Evolutionary conservation across 2,329 filamentous ascomycete genomes (phyloP).

Genomic region (Phialocephala subalpina): DNA sequence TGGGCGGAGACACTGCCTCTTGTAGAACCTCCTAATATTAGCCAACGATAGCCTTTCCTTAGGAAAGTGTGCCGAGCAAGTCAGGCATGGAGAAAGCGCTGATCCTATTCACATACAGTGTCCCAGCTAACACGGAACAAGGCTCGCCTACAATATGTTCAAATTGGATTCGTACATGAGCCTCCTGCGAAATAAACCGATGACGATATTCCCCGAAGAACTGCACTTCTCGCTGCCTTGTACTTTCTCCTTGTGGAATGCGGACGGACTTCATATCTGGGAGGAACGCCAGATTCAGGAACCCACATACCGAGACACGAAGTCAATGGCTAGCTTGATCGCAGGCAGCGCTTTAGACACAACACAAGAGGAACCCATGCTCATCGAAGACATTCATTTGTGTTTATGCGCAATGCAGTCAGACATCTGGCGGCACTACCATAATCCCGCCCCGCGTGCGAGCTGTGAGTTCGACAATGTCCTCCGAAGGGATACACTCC

Average conservation of each 20-base stretch:
- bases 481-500: conserved; percentile 31
- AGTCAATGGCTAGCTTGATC: conserved; percentile 31
- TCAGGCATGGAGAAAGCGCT: no score
- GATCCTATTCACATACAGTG: neutral
- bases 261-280: conserved; percentile 48
- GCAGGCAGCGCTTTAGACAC: conserved; percentile 17
- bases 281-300: conserved; percentile 46
- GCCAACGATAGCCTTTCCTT: no score
- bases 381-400: conserved; percentile 40
- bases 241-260: conserved; percentile 49
- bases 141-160: conserved; percentile 46
- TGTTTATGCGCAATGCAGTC: conserved; percentile 37
- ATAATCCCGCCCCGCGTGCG: conserved; percentile 5
- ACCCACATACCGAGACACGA: conserved; percentile 42
- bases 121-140: conserved; percentile 29
- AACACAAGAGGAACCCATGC: conserved; percentile 18
- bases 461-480: conserved; percentile 20
- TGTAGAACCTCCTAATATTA: no score
- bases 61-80: no score
- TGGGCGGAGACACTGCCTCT: no score
- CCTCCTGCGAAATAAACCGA: conserved; percentile 44
- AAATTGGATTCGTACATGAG: conserved; percentile 51
- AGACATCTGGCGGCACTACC: conserved; percentile 31
- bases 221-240: conserved; percentile 46
- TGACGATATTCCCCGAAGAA: conserved; percentile 47